Evolutionary conservation across 2,329 filamentous ascomycete genomes (phyloP).

Genomic region (Fusarium praegraminearum): DNA sequence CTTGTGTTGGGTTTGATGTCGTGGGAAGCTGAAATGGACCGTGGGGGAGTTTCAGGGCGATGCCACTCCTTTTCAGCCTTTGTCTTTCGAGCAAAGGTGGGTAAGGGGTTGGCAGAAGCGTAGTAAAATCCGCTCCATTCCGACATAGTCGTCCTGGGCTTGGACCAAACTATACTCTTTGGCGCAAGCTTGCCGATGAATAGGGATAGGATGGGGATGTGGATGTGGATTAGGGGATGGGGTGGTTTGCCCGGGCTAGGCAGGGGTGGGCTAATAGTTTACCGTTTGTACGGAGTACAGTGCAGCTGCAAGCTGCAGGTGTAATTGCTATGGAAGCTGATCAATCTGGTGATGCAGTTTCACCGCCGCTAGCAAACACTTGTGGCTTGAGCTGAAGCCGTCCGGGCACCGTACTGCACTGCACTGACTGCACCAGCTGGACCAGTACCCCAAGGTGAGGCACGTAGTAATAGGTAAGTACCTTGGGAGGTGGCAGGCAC

Average conservation of each 20-base stretch:
- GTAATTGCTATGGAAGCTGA: background rate
- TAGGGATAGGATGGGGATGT: conserved; percentile 14
- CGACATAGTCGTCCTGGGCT: conserved; percentile 47
- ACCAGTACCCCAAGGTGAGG: background rate
- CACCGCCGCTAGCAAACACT: conserved; percentile 39
- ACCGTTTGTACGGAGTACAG: conserved; percentile 1
- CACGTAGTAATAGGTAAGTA: too few relatives aligned
- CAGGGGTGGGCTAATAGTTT: conserved; percentile 41
- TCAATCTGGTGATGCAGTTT: conserved; percentile 13
- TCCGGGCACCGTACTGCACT: background rate
- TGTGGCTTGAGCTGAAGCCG: conserved; percentile 20
- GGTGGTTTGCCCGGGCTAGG: conserved; percentile 27
- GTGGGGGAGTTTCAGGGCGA: conserved; percentile 40
- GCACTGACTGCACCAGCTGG: background rate
- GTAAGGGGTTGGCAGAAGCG: conserved; percentile 49
- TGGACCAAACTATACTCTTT: conserved; percentile 44
- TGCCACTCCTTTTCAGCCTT: conserved; percentile 48
- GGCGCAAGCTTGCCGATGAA: conserved; percentile 43
- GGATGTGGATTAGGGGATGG: conserved; percentile 31
- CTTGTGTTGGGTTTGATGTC: conserved; percentile 34
- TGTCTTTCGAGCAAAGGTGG: conserved; percentile 44
- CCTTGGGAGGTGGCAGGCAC: background rate
- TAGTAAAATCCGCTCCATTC: conserved; percentile 51
- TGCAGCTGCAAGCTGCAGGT: conserved; percentile 5
- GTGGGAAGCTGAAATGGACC: conserved; percentile 37